Conservation (phyloP, 2,329 filamentous ascomycete genomes). For the Aureobasidium sp. region DNA sequence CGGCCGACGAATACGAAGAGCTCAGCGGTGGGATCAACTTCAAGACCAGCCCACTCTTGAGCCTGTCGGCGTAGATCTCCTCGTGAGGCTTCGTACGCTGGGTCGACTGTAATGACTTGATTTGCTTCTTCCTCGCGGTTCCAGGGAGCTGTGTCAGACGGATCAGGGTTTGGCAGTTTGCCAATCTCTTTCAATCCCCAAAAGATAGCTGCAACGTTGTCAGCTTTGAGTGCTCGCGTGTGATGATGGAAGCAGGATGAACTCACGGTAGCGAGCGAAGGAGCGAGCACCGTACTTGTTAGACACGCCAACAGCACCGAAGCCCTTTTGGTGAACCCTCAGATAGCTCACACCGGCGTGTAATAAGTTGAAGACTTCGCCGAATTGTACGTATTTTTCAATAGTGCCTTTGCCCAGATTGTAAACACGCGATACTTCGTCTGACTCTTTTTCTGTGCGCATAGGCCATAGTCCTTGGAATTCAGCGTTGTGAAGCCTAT, state of each 20-base stretch:
- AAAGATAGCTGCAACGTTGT: slow-evolving; percentile 42
- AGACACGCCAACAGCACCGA: slow-evolving; percentile 58
- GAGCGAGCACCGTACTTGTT: slow-evolving; percentile 62
- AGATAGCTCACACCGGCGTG: slow-evolving; percentile 58
- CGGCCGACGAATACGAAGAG: slow-evolving; percentile 60
- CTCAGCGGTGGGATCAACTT: slow-evolving; percentile 52
- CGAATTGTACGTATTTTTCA: slow-evolving; percentile 55
- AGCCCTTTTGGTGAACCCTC: slow-evolving; percentile 57
- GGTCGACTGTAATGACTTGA: slow-evolving; percentile 45
- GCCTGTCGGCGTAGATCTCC: slow-evolving; percentile 50
- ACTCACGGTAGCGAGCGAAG: slow-evolving; percentile 48
- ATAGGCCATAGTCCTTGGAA: slow-evolving; percentile 63
- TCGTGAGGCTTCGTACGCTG: slow-evolving; percentile 45
- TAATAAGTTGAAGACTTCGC: slow-evolving; percentile 59
- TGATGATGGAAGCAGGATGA: neutral
- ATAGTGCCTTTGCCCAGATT: slow-evolving; percentile 51
- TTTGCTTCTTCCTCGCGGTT: slow-evolving; percentile 43
- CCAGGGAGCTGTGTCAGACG: slow-evolving; percentile 54
- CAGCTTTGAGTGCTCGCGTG: neutral
- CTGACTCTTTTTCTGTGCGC: slow-evolving; percentile 50
- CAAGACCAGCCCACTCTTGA: slow-evolving; percentile 59
- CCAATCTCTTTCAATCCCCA: slow-evolving; percentile 57
- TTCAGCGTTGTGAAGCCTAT: slow-evolving; percentile 54
- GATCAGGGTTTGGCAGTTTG: slow-evolving; percentile 56
- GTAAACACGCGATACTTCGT: slow-evolving; percentile 56